Base-by-base conservation (phyloP, 1,139 yeast species). In the Geotrichum aggregatum region DNA sequence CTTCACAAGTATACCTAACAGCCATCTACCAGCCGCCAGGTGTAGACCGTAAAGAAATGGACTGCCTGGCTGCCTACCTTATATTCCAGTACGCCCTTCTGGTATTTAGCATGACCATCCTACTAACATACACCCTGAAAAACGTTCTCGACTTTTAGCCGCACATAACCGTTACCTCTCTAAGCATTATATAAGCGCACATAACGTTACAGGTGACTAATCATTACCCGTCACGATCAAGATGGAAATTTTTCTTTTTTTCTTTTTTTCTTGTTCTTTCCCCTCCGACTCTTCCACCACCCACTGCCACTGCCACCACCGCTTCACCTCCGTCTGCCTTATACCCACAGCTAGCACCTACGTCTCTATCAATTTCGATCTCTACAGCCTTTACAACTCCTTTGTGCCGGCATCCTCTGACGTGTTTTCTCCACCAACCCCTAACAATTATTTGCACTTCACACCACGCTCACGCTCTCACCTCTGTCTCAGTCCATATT, bases 1-100 rank as follows among this genome's bases (percentile, higher is more conserved):
- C 97, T 0, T 78, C 89, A 1, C 78, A 87, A 61, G 83, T 89
- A 19, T 89, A 87, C 65, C 74, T 89, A 57, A 87, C 96, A 1
- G 92, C 95, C 6, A 83, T 87, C 64, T 87, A 82, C 67, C 83
- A 92, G 1, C 81, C 85, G 1, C 80, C 76, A 1, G 77, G 75
- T 19, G 62, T 62, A 22, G 67, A 65, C 22, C 84, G 83, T 63
- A 63, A 82, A 10, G 95, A 87, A 67, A 82, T 89, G 84, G 95
- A 89, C 62, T 84, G 91, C 64, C 72, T 89, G 57, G 94, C 96
- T 0, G 74, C 87, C n/a, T 75, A 80, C 42, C 77, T 87, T 58
- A 79, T 89, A 56, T 75, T 77, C 49, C 94, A 87, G 63, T 89
- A 89, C 63, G 66, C 77, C 1, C 60, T 80, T 4, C 69, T 87